Evolutionary conservation across 495 filamentous ascomycete genomes (phyloP), one percentile per base, ranked within the genome.

Genomic region (Daldinia vernicosa): DNA sequence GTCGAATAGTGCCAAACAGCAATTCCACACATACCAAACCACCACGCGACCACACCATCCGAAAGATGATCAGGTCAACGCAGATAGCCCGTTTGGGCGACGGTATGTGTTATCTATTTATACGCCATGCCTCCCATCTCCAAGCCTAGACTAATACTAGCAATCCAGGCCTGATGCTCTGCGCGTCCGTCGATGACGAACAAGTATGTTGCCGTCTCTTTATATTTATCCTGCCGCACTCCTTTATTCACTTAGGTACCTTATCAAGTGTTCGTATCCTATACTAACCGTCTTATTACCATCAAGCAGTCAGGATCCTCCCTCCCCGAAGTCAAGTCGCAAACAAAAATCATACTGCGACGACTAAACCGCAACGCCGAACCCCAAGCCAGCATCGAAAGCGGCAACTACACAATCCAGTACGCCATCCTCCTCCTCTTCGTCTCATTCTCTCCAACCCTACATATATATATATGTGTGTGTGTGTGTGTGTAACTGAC

Each of bases 121-220:
- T 57, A 35, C 37, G 1, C 22, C 1, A 32, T 56, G 6, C 17
- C 12, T 28, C 17, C 8, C 17, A 45, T 35, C 32, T 54, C 37
- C 6, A 24, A 17, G 28, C 12, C 9, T 26, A 8, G 53, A 40
- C 60, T 76, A 69, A 80, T 71, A 64, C 57, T 53, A 60, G 26
- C 28, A 5, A 52, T 32, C 35, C 66, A 97, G 95, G 96, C 84
- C 84, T 98, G 63, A 92, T 97, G 86, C 87, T 99, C 63, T 94
- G 93, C 73, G 95, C 95, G 50, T 97, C 96, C 1, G 93, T 97
- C 54, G 95, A 99, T 80, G 93, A 97, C 80, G 90, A 91, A 76
- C 89, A 92, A 83, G 89, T 90, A 63, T 66, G 82, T 64, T 24
- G n/a, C 60, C 60, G 54, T 7, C 33, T 17, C 12, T 39, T 15